Evolutionary conservation across 441 rosid genomes (phyloP), one percentile per base, ranked within the genome.

Genomic region (Adansonia rubrostipa): DNA sequence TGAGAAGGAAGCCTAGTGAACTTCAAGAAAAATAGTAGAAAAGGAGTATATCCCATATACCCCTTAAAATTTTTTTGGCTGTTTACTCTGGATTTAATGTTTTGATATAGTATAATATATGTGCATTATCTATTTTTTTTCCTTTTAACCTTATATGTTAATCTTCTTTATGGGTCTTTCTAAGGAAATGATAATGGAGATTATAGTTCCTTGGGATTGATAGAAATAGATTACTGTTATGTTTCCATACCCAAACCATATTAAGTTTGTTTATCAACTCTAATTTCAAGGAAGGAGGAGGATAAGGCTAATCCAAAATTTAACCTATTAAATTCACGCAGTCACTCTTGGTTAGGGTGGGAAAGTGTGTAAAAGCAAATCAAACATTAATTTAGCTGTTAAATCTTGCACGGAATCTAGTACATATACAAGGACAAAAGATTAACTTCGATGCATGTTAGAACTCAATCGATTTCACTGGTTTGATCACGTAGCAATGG

Each of bases 51-150:
- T 79, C 63, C 63, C 78, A 62, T 33, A 80, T 84, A 74, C 80
- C 77, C 85, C 77, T 66, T 33, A 60, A 85, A 83, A 86, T 75
- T 77, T 86, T 86, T 89, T 84, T 79, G 73, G 75, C 44, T 62
- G 80, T 77, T 80, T 79, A 68, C 79, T 84, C 77, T 73, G 58
- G 58, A 77, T 83, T 72, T 63, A 75, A 72, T 83, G 85, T 76
- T 81, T 73, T 78, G 81, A 81, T 86, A 85, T 88, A 86, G 89
- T 81, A 80, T 90, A 87, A 87, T 77, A 87, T 79, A 81, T 82
- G 88, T 86, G 83, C 83, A 86, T 87, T 78, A 85, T 82, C 88
- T 82, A 82, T 62, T 15, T 13, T 77, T 62, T 48, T 17, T 20
- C 8, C n/a, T 77, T 82, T 79, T 80, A 53, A 77, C 82, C 73